Base-by-base conservation (phyloP, 2,329 filamentous ascomycete genomes). In the Neoscytalidium dimidiatum region DNA sequence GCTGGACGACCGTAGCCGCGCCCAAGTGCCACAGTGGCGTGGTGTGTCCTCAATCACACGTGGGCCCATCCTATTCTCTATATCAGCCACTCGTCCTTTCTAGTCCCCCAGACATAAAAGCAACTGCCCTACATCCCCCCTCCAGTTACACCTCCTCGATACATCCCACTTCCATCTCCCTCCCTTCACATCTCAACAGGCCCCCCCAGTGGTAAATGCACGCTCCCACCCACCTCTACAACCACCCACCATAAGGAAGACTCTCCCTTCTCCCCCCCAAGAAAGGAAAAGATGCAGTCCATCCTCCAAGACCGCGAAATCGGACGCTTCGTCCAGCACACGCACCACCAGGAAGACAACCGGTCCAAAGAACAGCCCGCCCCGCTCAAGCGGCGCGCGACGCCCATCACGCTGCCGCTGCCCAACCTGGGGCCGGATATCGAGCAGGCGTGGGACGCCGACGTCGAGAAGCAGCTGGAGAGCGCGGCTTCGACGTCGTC, bases 271-370 rank as follows among this genome's bases (percentile, higher is more conserved):
- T n/a, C n/a, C n/a, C n/a, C n/a, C n/a, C n/a, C n/a, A n/a, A n/a
- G n/a, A n/a, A n/a, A n/a, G n/a, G n/a, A n/a, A 6, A 58, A 21
- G 14, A 65, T 65, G 63, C 63, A 65, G 53, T 65, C 63, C 14
- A 41, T 65, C 26, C 63, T 43, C 29, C 63, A 65, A 33, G 60
- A 65, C 44, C 63, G 53, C 35, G 44, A 65, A 21, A 58, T 65
- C 26, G 52, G 63, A 26, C 29, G 31, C 17, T 58, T 49, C 29
- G 52, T 65, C 35, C 43, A 65, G 23, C 48, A 51, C 46, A 63
- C 61, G 38, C 46, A 63, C 33, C 19, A 43, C 9, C 48, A 63
- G 48, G 49, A 52, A 26, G 61, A 63, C 14, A 58, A 58, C 53
- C 35, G 53, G 35, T 58, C 53, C 38, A 58, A 58, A 26, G 53